These are phyloP conservation scores for Pyricularia sp. DNA, from an alignment of 2,329 filamentous ascomycete genomes.

Conservation along the genomic window DNA sequence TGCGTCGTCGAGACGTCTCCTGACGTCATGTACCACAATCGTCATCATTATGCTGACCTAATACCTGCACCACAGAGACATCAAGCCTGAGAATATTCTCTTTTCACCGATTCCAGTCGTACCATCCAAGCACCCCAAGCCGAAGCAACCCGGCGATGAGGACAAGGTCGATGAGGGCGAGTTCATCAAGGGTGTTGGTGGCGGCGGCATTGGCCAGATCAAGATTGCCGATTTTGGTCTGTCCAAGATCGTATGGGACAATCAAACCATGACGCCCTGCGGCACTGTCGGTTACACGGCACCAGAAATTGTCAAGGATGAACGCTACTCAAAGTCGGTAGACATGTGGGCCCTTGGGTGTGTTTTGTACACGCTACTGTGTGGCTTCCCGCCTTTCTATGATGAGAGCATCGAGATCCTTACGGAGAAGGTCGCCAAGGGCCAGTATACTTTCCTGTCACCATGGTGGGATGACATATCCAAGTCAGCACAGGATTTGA, in stretches of 20 bases:
- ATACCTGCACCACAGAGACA: slow-evolving; percentile 52
- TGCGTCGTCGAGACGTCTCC: neutral
- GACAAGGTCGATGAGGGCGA: slow-evolving; percentile 96
- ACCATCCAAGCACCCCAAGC: slow-evolving; percentile 68
- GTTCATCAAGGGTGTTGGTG: slow-evolving; percentile 67
- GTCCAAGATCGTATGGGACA: slow-evolving; percentile 97
- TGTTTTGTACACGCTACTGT: slow-evolving; percentile 91
- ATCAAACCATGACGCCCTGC: slow-evolving; percentile 97
- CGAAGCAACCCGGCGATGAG: slow-evolving; percentile 77
- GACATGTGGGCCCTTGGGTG: slow-evolving; percentile 99
- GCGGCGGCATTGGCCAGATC: slow-evolving; percentile 84
- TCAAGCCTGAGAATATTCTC: slow-evolving; percentile 94
- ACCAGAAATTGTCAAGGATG: slow-evolving; percentile 97
- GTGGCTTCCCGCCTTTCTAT: slow-evolving; percentile 96
- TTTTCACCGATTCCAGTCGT: slow-evolving; percentile 79
- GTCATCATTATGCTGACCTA: neutral
- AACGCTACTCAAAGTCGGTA: slow-evolving; percentile 95
- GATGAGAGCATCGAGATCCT: slow-evolving; percentile 95
- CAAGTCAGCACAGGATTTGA: slow-evolving; percentile 83
- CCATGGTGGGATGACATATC: slow-evolving; percentile 99
- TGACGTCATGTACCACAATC: neutral
- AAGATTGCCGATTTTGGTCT: slow-evolving; percentile 98
- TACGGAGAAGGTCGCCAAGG: slow-evolving; percentile 92
- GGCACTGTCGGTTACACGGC: slow-evolving; percentile 97
- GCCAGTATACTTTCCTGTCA: slow-evolving; percentile 93